phyloP scores from a whole-genome alignment of 1,284 basidiomycete genomes.

The Ganoderma resinaceum region DNA sequence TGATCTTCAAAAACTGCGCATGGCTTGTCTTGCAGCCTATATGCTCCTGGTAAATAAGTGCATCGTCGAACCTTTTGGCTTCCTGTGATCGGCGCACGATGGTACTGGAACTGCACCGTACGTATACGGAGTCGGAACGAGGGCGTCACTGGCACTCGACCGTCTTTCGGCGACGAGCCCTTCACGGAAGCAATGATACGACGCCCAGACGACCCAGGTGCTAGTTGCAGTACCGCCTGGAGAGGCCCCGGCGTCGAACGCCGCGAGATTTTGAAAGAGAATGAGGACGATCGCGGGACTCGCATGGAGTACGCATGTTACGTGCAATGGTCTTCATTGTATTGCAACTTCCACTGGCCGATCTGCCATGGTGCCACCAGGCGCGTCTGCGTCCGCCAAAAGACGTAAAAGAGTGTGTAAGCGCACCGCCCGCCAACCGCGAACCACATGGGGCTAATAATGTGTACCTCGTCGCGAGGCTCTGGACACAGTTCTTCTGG shows the following conservation, averaged over 20 bases:
- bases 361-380: not conserved
- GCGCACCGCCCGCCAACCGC: not conserved
- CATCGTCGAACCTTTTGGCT: not conserved
- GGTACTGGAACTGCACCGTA: not conserved
- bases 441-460: not conserved
- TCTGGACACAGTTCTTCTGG: not conserved
- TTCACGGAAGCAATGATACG: not conserved
- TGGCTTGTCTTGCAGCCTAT: too few relatives aligned
- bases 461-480: constrained; percentile 4
- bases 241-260: not conserved
- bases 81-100: not conserved
- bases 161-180: not conserved
- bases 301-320: not conserved
- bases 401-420: not conserved
- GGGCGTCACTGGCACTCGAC: not conserved
- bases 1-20: not conserved
- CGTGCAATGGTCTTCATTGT: not conserved
- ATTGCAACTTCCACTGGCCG: not conserved
- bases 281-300: not conserved
- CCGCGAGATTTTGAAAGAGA: not conserved
- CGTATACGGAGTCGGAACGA: constrained; percentile 1
- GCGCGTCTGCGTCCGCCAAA: not conserved
- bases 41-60: not conserved
- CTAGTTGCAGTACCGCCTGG: not conserved
- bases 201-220: not conserved